Evolutionary conservation across 2,329 filamentous ascomycete species (phyloP), one percentile per base, ranked within the genome.

Genomic region (Ophiostoma australiae): DNA sequence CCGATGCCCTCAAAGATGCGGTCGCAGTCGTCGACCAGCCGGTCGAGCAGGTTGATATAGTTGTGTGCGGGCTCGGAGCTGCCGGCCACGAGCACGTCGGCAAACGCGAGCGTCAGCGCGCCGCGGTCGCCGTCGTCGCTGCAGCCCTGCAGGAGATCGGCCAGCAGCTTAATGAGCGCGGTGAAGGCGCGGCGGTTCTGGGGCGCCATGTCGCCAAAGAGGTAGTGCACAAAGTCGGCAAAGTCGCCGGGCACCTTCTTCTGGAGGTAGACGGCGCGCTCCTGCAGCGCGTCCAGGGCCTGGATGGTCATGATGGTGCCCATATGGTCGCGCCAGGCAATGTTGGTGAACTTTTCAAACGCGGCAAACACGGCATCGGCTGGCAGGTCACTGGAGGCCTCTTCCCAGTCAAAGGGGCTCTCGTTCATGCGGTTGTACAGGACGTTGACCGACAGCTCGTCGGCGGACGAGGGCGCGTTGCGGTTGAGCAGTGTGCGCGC

Each of bases 111-210:
- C 0, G 93, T 97, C 75, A 98, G 81, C 31, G 92, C 91, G 68
- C 94, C 94, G 67, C 94, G 87, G 78, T 97, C 94, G 41, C 93
- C 91, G 77, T 97, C 94, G 76, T 97, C 97, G 69, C 90, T 90
- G 75, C 93, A 97, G 2, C 92, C 93, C 74, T 97, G 93, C 7
- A 97, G 86, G 39, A 98, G 83, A 77, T 97, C 93, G 0, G 92
- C 91, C 33, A 98, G 84, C 41, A 98, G 84, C 76, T 93, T 94
- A 77, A 97, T 90, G 69, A 97, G 86, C 0, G 91, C 88, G 52
- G 91, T 90, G 74, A 97, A 92, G 0, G 94, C 93, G 73, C 94
- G 87, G 74, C 87, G 84, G 74, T 90, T 90, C 75, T 90, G 89
- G 0, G 89, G 88, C 17, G 88, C 86, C 86, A 90, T 89, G 73